These are phyloP conservation scores for Aegilops tauschii DNA, from an alignment of 176 grass and related monocot genomes.

Conservation along the genomic window DNA sequence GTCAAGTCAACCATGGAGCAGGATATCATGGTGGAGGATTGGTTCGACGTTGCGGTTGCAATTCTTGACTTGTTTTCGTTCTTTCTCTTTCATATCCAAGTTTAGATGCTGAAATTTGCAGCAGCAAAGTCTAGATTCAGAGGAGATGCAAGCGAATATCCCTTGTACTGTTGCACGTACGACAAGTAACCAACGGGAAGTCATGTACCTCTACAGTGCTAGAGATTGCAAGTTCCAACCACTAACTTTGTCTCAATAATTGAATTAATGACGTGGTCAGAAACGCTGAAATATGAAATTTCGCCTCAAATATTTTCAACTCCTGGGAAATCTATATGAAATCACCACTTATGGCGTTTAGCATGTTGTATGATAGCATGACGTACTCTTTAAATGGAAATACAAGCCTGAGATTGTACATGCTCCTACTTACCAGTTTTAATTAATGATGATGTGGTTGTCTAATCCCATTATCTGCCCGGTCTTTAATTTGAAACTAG, in stretches of 20 bases:
- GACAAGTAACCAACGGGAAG: background rate
- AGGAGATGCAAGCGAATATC: conserved; percentile 16
- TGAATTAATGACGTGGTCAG: no score
- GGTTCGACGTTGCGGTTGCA: background rate
- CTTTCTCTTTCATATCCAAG: background rate
- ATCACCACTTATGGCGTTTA: no score
- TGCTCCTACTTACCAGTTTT: no score
- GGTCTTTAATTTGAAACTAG: no score
- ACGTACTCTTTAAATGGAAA: no score
- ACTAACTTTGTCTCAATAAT: background rate
- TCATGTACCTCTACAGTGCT: background rate
- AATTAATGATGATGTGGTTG: no score
- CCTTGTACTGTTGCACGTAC: background rate
- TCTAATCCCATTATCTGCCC: no score
- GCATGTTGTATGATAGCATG: no score
- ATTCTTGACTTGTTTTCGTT: background rate
- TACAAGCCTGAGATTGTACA: no score
- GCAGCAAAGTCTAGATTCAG: background rate
- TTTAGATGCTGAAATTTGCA: background rate
- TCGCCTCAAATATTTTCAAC: no score
- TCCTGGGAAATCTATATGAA: no score
- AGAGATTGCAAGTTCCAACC: background rate
- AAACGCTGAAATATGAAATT: no score
- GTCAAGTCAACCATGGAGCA: background rate
- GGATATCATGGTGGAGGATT: background rate